phyloP scores from a whole-genome alignment of 106 monocot genomes.

The Posidonia australis region DNA sequence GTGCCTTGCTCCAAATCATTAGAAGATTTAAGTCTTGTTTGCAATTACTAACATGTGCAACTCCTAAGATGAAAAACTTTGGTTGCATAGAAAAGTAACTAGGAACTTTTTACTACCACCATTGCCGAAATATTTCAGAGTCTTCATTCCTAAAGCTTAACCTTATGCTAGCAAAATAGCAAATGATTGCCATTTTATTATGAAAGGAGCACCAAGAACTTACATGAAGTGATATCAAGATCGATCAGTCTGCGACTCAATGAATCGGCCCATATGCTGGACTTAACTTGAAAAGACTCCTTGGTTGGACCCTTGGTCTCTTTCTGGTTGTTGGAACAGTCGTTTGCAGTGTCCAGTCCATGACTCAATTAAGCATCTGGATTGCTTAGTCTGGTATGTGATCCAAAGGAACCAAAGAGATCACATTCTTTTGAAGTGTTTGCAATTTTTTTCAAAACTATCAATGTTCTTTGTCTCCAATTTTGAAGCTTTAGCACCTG shows the following conservation, averaged over 20 bases:
- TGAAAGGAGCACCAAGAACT: conserved; percentile 22
- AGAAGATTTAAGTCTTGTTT: no score
- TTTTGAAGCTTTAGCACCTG: conserved; percentile 5
- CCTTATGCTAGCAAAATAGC: no score
- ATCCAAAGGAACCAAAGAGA: conserved; percentile 52
- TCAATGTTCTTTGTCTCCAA: background rate
- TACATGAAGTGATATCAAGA: conserved; percentile 72
- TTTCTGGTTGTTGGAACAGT: background rate
- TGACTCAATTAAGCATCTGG: conserved; percentile 5
- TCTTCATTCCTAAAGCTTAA: no score
- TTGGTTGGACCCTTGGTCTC: conserved; percentile 27
- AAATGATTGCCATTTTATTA: no score
- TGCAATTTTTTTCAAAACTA: conserved; percentile 41
- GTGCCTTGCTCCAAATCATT: no score
- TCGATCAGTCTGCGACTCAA: conserved; percentile 89
- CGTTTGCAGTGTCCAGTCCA: background rate
- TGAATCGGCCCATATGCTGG: conserved; percentile 96
- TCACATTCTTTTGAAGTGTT: conserved; percentile 58
- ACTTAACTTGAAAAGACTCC: conserved; percentile 67
- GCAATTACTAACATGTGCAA: no score
- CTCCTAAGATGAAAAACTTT: no score
- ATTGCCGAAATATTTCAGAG: no score
- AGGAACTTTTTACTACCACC: no score
- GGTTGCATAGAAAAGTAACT: no score
- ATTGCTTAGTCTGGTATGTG: conserved; percentile 20